Base-by-base conservation (phyloP, 352 stramenopile genomes). In the Phytopythium oedochilum region DNA sequence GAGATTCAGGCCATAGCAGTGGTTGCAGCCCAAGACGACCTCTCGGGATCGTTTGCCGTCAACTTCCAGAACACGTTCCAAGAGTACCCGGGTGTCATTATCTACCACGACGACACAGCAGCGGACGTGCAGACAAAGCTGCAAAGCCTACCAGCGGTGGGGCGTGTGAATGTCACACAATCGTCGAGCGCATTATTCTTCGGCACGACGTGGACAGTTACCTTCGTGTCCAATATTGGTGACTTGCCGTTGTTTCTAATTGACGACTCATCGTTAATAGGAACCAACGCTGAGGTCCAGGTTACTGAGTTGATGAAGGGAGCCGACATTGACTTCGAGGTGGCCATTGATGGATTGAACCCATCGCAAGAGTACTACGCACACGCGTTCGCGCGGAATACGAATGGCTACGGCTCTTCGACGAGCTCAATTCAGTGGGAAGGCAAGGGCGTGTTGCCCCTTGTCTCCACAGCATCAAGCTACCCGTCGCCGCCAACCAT, bases 91-190 rank as follows among this genome's bases (percentile, higher is more conserved):
- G 71, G 71, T 9, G 80, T 68, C 26, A 61, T 83, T 3, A 72
- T 93, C 50, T 86, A 87, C 57, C 77, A 68, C 55, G 75, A 90
- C 40, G 83, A 93, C 42, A 90, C 78, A 9, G 76, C 78, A 18
- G 55, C 53, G 0, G 83, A 93, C 43, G 68, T 93, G n/a, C 73
- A 79, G 38, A 84, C 79, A 6, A 93, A 90, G 46, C 64, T 93
- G 1, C 75, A 93, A 47, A 81, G 68, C 22, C 25, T 93, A 1
- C 65, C 83, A 26, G 83, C 80, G 0, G 62, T 91, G 25, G 83
- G 83, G 2, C 68, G 68, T 5, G 31, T 91, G 25, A 87, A 87
- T 42, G 77, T 93, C 28, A 84, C 73, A 17, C 73, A 69, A 7
- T 57, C 39, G 1, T 46, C 53, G 4, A 88, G 87, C 53, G 49